Conservation (phyloP, 768 basidiomycete species). For the Suillus occidentalis region DNA sequence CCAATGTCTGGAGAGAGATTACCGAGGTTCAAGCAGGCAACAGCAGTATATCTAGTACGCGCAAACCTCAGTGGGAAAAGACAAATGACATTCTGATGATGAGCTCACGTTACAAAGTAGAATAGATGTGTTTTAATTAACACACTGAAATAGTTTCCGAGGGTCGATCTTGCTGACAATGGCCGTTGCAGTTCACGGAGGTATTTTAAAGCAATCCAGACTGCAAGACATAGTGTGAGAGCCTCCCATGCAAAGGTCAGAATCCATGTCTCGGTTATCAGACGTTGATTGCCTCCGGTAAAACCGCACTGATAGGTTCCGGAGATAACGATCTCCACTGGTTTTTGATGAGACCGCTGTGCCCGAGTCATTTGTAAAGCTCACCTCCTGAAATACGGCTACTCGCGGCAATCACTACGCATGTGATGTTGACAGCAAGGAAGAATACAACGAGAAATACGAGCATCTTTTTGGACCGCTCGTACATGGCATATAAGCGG, state of each 20-base stretch:
- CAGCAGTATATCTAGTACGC: not conserved
- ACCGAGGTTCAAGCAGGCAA: not conserved
- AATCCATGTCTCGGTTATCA: not conserved
- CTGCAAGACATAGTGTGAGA: not conserved
- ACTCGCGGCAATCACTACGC: not conserved
- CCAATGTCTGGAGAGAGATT: not conserved
- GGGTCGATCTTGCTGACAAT: not conserved
- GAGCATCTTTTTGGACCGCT: not conserved
- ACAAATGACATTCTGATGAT: not conserved
- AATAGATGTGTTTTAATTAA: not conserved
- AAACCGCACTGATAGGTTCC: not conserved
- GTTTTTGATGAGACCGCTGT: not conserved
- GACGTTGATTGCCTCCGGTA: not conserved
- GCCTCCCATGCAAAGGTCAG: not conserved
- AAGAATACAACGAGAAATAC: not conserved
- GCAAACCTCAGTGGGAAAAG: not conserved
- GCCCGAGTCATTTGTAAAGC: not conserved
- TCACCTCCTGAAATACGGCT: not conserved
- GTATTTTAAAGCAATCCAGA: not conserved
- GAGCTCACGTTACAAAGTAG: not conserved
- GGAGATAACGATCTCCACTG: not conserved
- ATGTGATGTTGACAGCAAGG: not conserved
- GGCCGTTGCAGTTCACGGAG: not conserved
- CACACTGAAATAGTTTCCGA: not conserved
- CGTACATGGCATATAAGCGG: not conserved